Percentiles rank a stretch among this genome's conserved stretches.
phyloP scores from a whole-genome alignment of 2,329 filamentous ascomycete species.

The Colletotrichum sp. region DNA sequence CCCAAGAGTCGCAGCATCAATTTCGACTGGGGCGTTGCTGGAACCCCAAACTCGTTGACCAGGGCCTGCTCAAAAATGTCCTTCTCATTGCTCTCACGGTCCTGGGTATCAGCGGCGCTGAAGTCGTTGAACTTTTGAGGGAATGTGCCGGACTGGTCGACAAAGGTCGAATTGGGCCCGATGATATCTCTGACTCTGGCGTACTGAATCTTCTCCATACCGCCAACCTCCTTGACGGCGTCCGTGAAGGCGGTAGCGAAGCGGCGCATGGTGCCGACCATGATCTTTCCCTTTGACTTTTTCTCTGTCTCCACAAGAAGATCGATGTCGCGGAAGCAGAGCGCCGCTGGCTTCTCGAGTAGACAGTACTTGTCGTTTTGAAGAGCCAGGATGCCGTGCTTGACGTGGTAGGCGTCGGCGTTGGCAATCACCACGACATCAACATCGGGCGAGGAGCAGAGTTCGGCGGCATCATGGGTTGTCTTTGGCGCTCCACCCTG shows the following conservation, averaged over 20 bases:
- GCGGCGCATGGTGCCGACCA: constrained; percentile 67
- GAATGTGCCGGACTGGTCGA: constrained; percentile 53
- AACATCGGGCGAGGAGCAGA: constrained; percentile 46
- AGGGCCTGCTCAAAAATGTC: constrained; percentile 35
- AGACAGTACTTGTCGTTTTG: constrained; percentile 60
- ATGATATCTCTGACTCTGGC: constrained; percentile 52
- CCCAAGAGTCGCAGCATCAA: constrained; percentile 30
- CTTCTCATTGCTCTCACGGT: constrained; percentile 23
- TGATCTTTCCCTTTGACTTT: constrained; percentile 46
- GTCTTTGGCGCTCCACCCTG: constrained; percentile 25
- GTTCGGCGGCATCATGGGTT: constrained; percentile 42
- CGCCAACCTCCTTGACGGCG: constrained; percentile 57
- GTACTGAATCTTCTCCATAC: constrained; percentile 58
- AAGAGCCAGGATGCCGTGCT: constrained; percentile 56
- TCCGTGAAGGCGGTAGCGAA: constrained; percentile 61
- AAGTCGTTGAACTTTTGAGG: constrained; percentile 48
- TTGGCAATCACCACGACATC: constrained; percentile 61
- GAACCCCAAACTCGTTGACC: constrained; percentile 33
- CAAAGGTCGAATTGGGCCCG: constrained; percentile 56
- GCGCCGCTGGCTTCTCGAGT: constrained; percentile 63
- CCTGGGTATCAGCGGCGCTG: constrained; percentile 26
- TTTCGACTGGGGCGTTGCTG: constrained; percentile 27
- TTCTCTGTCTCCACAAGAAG: constrained; percentile 55
- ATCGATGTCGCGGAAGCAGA: constrained; percentile 50
- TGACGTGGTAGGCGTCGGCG: constrained; percentile 59